A percentile compares a stretch with the other conserved stretches of the same genome.
Conservation (phyloP, 2,329 filamentous ascomycete genomes). For the Reticulascus tulasneorum region DNA sequence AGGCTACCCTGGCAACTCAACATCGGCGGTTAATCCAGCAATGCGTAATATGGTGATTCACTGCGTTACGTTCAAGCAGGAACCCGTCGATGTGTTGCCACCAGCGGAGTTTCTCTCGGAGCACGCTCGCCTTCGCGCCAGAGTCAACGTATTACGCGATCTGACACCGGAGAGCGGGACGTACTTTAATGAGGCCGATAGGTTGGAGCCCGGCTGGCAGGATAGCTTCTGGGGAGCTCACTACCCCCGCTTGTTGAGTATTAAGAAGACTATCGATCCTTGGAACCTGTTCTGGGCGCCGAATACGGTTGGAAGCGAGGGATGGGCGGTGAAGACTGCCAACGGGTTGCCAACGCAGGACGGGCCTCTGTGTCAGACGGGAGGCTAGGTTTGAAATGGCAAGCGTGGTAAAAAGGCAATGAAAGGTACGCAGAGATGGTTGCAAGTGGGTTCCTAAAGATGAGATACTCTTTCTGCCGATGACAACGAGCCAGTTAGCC, state of each 20-base stretch:
- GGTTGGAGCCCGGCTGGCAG: no score
- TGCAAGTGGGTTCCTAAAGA: no score
- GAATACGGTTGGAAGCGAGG: slow-evolving; percentile 36
- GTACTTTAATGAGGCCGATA: slow-evolving; percentile 10
- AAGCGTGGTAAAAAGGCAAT: no score
- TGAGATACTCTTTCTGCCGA: no score
- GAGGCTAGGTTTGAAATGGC: background rate
- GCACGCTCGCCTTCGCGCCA: no score
- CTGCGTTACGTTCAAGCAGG: slow-evolving; percentile 23
- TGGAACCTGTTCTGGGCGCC: slow-evolving; percentile 22
- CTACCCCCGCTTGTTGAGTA: slow-evolving; percentile 10
- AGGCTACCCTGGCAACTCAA: no score
- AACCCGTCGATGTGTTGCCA: slow-evolving; percentile 14
- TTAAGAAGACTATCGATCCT: slow-evolving; percentile 16
- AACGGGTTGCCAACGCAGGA: slow-evolving; percentile 28
- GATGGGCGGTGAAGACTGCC: slow-evolving; percentile 31
- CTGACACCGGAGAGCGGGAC: slow-evolving; percentile 8
- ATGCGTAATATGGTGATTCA: no score
- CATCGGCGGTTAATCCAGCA: no score
- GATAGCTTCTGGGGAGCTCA: slow-evolving; percentile 14
- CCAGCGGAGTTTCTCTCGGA: no score
- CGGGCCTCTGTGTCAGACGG: slow-evolving; percentile 1
- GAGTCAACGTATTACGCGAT: no score
- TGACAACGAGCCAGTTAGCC: no score
- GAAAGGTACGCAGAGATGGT: no score